These are phyloP conservation scores for Eimeria acervulina DNA, from an alignment of 169 alveolate species.

Conservation along the genomic window DNA sequence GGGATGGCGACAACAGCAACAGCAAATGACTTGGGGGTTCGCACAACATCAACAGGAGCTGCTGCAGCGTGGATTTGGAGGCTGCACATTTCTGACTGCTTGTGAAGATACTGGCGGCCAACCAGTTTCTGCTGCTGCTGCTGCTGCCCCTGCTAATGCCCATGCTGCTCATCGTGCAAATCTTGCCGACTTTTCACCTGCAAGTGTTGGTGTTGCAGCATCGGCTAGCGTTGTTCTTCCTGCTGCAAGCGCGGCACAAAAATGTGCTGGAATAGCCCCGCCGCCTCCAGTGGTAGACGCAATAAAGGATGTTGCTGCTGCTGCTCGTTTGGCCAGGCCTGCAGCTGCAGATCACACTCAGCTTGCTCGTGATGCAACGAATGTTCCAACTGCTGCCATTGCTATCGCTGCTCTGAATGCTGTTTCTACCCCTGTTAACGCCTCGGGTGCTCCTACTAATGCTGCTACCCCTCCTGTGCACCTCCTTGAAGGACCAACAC, in stretches of 20 bases:
- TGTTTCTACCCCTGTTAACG: background rate
- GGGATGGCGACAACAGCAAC: background rate
- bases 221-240: background rate
- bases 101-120: background rate
- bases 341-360: background rate
- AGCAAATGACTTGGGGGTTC: background rate
- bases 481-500: background rate
- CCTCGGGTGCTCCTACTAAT: background rate
- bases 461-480: background rate
- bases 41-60: background rate
- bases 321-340: background rate
- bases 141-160: background rate
- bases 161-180: background rate
- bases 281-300: background rate
- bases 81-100: constrained; percentile 28
- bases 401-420: constrained; percentile 1
- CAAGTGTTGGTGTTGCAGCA: background rate
- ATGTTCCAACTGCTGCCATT: background rate
- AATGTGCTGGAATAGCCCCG: background rate
- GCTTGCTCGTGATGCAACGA: background rate
- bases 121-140: background rate
- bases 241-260: background rate
- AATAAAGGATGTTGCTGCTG: background rate
- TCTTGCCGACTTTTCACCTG: background rate
- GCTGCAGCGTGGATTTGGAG: background rate